phyloP scores from a whole-genome alignment of 129 eudicot genomes.

The Lactuca sativa region DNA sequence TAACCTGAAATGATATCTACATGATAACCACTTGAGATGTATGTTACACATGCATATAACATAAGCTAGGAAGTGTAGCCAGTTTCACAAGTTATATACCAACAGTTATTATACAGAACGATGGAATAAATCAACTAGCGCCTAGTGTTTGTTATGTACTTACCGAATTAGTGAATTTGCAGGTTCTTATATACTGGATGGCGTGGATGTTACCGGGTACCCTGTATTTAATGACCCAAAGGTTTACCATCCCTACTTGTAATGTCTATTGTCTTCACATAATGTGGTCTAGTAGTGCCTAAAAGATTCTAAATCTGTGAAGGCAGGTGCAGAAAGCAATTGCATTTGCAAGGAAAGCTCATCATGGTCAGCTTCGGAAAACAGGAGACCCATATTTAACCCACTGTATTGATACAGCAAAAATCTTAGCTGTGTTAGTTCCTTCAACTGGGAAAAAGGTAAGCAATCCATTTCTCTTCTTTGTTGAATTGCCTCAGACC shows the following conservation, averaged over 20 bases:
- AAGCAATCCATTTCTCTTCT: conserved; percentile 4
- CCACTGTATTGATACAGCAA: conserved; percentile 93
- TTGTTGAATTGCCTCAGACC: not conserved
- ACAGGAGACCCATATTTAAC: conserved; percentile 86
- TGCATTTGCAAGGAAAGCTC: conserved; percentile 92
- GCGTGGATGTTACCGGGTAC: conserved; percentile 89
- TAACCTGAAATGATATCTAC: no score
- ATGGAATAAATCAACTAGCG: no score
- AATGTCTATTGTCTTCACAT: conserved; percentile 3
- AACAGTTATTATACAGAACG: no score
- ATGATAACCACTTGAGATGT: no score
- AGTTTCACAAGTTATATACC: no score
- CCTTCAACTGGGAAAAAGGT: conserved; percentile 84
- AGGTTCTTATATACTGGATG: conserved; percentile 80
- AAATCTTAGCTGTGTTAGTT: conserved; percentile 72
- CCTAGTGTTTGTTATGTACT: not conserved
- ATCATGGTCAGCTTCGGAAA: conserved; percentile 74
- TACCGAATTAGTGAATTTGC: conserved; percentile 30
- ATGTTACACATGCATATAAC: no score
- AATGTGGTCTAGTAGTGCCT: conserved; percentile 19
- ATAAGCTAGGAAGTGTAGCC: no score
- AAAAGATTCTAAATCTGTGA: conserved; percentile 44
- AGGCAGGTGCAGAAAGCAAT: conserved; percentile 96
- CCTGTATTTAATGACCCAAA: conserved; percentile 70
- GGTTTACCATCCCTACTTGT: conserved; percentile 57